These are phyloP conservation scores for Pontederia crassipes DNA, from an alignment of 176 grass and related monocot species.

Conservation along the genomic window DNA sequence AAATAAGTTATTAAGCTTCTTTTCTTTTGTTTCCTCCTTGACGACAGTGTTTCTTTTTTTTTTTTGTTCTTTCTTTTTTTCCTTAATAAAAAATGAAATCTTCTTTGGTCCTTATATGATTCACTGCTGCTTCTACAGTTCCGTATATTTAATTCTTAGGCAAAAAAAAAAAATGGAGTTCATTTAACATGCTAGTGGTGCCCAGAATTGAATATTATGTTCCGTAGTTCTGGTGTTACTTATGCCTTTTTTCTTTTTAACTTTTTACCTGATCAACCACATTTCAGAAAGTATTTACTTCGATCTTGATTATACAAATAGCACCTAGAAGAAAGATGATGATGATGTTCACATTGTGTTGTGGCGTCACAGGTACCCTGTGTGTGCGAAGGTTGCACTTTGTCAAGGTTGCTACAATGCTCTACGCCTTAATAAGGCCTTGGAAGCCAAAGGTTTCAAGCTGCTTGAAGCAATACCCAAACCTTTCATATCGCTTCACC, in stretches of 20 bases:
- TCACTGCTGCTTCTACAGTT: too few species aligned
- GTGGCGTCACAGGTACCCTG: conserved; percentile 41
- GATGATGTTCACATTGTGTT: background rate
- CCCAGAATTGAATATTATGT: too few species aligned
- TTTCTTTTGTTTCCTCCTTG: too few species aligned
- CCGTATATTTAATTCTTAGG: too few species aligned
- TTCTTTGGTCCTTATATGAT: too few species aligned
- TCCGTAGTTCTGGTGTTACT: too few species aligned
- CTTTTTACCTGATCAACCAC: background rate
- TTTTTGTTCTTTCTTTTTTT: background rate
- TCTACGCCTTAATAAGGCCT: conserved; percentile 50
- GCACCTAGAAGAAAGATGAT: background rate
- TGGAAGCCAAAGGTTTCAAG: conserved; percentile 50
- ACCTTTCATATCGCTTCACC: conserved; percentile 85
- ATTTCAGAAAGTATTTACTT: background rate
- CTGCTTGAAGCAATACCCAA: conserved; percentile 74
- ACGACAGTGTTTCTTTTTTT: background rate
- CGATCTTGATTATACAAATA: background rate
- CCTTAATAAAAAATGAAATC: too few species aligned
- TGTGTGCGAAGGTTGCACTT: conserved; percentile 65
- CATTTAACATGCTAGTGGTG: too few species aligned
- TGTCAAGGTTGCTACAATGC: conserved; percentile 90
- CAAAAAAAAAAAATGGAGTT: too few species aligned
- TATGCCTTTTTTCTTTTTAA: background rate
- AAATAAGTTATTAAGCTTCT: too few species aligned